Base-by-base conservation (phyloP, 371 early-diverging fungal genomes). In the Zychaea mexicana region DNA sequence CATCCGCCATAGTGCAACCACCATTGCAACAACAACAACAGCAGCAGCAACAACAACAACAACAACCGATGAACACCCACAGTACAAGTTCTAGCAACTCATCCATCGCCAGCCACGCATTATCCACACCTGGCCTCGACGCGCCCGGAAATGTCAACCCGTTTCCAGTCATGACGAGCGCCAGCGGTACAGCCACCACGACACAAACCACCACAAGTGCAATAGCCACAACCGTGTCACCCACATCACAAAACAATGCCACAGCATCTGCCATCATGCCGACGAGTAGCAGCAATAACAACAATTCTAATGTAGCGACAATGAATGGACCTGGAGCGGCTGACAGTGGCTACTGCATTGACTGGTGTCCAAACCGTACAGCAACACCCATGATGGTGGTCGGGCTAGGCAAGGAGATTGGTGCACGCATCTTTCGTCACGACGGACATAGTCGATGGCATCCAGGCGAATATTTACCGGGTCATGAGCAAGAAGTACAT, bases 321-420 rank as follows among this genome's bases (percentile, higher is more conserved):
- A n/a, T n/a, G 9, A 38, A 62, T 54, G 55, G 62, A 19, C 54
- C 74, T 17, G 75, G 78, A 31, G 88, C 87, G 59, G 83, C 79
- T 0, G 87, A 85, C 52, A 87, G 88, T 55, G 82, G 83, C 7
- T 90, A 86, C 61, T 93, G 94, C 63, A 65, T 97, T 42, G 87
- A 92, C 9, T 97, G 98, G 98, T 95, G 94, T 76, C 92, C 92
- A 4, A 89, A 93, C 30, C 84, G 91, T 32, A 90, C 90, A 52
- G 73, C 86, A 0, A 81, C 91, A 1, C 85, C 89, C 53, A 92
- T 92, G 93, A 87, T 96, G 70, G 96, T 87, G 0, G 90, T 95
- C 17, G 97, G 95, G 0, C 86, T 94, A 60, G 96, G 96, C 32
- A 88, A 87, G 65, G 91, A 92, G 31, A 90, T 88, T 68, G 80